Base-by-base conservation (phyloP, 164 flowering plant species). In the Paratinospora sagittata region DNA sequence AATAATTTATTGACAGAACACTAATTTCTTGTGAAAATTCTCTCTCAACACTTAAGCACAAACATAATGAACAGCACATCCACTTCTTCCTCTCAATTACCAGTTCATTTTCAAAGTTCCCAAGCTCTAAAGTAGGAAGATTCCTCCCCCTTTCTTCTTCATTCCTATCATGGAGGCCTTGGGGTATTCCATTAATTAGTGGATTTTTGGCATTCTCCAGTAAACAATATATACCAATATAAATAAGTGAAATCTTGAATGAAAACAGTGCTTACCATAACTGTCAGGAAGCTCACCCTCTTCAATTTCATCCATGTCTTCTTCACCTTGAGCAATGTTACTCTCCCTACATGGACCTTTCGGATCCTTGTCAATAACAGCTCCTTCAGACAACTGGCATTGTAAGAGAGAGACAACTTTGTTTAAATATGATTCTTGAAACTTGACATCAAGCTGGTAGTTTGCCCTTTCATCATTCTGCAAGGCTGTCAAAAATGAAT, bases 391-490 rank as follows among this genome's bases (percentile, higher is more conserved):
- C 74, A 95, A 74, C 70, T 91, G 90, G 72, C 99, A 95, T 72
- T 91, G 97, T 72, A 95, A 73, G 36, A 95, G 93, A 65, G 88
- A 78, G 12, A 90, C 96, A 72, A 89, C 95, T 80, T 85, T 87
- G 47, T 65, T 85, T 77, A 95, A 82, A 81, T 91, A 92, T 55
- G 89, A 86, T 75, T 92, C 99, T 75, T 95, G 99, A 81, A 95
- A 92, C 79, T 90, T 93, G 77, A 90, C 93, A 82, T 92, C 99
- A 79, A 93, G 94, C 79, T 95, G 99, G 83, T 86, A 91, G 76
- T 88, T 88, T 60, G 90, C 97, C 84, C 99, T 88, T 78, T 92
- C 98, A 81, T 95, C 98, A 81, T 83, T 92, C 78, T 91, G 99
- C 70, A 95, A 82, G 66, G 98, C 99, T 55, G 87, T 83, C 79